Evolutionary conservation across 2,329 filamentous ascomycete species (phyloP).

Genomic region (Colletotrichum tanaceti): DNA sequence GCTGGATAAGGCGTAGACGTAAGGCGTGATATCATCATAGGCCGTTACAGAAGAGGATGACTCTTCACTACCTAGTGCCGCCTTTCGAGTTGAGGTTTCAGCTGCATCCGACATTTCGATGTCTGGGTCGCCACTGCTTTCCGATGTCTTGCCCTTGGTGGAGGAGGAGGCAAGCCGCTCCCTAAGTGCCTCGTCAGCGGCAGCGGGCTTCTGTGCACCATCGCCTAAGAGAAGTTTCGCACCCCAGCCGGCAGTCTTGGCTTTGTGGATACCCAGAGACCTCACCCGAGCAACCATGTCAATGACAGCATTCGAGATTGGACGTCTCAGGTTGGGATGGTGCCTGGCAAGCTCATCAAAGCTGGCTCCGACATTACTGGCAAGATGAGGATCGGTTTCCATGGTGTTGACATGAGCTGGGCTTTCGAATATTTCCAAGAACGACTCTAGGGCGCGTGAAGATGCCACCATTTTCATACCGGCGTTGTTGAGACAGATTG

Average conservation of each 20-base stretch:
- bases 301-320: slow-evolving; percentile 86
- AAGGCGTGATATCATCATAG: slow-evolving; percentile 67
- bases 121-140: slow-evolving; percentile 58
- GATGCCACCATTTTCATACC: slow-evolving; percentile 89
- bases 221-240: slow-evolving; percentile 79
- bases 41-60: slow-evolving; percentile 44
- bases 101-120: slow-evolving; percentile 74
- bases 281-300: slow-evolving; percentile 89
- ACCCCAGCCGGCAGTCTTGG: slow-evolving; percentile 77
- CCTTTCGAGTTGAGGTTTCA: slow-evolving; percentile 43
- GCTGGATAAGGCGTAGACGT: slow-evolving; percentile 78
- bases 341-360: slow-evolving; percentile 97
- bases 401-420: slow-evolving; percentile 88
- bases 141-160: slow-evolving; percentile 55
- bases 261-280: slow-evolving; percentile 77
- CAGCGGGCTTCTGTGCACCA: slow-evolving; percentile 66
- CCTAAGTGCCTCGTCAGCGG: slow-evolving; percentile 62
- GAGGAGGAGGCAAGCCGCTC: slow-evolving; percentile 42
- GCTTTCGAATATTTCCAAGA: slow-evolving; percentile 97
- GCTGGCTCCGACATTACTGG: slow-evolving; percentile 79
- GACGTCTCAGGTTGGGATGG: slow-evolving; percentile 83
- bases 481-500: slow-evolving; percentile 89
- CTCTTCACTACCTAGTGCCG: slow-evolving; percentile 42
- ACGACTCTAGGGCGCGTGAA: slow-evolving; percentile 84
- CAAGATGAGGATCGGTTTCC: slow-evolving; percentile 76